A percentile compares a stretch with the other conserved stretches of the same genome.
These are phyloP conservation scores for Solanum commersonii DNA, from an alignment of 257 asterid species.

Conservation along the genomic window DNA sequence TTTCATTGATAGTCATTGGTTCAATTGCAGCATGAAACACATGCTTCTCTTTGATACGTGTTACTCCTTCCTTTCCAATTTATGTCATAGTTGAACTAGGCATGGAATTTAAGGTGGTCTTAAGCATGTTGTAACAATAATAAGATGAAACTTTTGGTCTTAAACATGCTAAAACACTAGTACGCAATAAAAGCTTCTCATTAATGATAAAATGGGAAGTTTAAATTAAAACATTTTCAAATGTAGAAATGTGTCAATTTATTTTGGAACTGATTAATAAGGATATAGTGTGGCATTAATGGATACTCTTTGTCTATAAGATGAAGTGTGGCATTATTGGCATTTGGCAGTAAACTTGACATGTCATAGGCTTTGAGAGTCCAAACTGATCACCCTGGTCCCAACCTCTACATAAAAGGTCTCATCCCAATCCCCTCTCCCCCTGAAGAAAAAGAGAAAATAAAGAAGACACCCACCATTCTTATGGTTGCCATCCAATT, in stretches of 20 bases:
- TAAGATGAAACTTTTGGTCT: neutral
- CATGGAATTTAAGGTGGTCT: neutral
- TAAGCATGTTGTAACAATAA: neutral
- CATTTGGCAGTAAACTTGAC: neutral
- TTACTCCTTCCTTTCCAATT: neutral
- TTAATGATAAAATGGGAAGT: neutral
- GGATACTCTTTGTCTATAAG: neutral
- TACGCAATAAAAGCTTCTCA: neutral
- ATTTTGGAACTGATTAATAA: neutral
- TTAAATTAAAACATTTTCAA: neutral
- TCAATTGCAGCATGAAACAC: neutral
- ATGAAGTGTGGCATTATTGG: neutral
- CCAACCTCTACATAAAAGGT: neutral
- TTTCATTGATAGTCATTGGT: neutral
- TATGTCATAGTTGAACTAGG: neutral
- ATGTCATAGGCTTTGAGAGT: neutral
- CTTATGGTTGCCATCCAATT: neutral
- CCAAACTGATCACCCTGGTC: neutral
- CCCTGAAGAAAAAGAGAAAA: neutral
- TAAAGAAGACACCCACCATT: neutral
- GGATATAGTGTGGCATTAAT: neutral
- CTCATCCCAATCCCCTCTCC: neutral
- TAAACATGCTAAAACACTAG: neutral
- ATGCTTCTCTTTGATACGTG: neutral
- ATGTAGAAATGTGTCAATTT: neutral